phyloP scores from a whole-genome alignment of 495 filamentous ascomycete species.

The Terfezia boudieri region DNA sequence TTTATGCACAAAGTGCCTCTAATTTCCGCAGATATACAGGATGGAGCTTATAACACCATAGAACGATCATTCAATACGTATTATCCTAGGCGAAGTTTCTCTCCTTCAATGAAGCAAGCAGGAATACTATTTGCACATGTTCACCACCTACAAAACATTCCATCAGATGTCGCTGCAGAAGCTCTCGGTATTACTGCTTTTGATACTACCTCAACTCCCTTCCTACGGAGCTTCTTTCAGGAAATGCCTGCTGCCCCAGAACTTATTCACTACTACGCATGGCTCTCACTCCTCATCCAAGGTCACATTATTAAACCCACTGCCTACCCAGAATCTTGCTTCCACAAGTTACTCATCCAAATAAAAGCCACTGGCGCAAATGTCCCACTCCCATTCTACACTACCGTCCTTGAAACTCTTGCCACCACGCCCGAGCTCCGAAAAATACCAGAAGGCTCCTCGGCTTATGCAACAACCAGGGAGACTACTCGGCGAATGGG shows the following conservation, averaged over 20 bases:
- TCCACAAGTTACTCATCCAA: conserved; percentile 19
- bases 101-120: conserved; percentile 6
- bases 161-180: conserved; percentile 16
- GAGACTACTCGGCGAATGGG: not conserved
- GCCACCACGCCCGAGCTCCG: conserved; percentile 8
- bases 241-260: conserved; percentile 16
- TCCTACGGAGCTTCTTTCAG: conserved; percentile 27
- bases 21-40: not conserved
- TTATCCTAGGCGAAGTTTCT: conserved; percentile 1
- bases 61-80: conserved; percentile 5
- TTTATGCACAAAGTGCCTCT: not conserved
- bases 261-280: conserved; percentile 17
- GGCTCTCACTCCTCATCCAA: conserved; percentile 19
- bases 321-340: conserved; percentile 16
- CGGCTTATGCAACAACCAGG: not conserved
- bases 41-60: not conserved
- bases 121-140: conserved; percentile 18
- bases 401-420: conserved; percentile 23
- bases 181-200: conserved; percentile 24
- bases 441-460: not conserved
- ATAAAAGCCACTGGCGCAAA: conserved; percentile 19
- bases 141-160: conserved; percentile 19
- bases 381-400: conserved; percentile 19
- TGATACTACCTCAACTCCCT: conserved; percentile 27
- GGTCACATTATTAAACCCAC: conserved; percentile 16